Percentiles rank a stretch among this genome's conserved stretches.
phyloP scores from a whole-genome alignment of 75 land plant genomes.

The Sequoia sempervirens region DNA sequence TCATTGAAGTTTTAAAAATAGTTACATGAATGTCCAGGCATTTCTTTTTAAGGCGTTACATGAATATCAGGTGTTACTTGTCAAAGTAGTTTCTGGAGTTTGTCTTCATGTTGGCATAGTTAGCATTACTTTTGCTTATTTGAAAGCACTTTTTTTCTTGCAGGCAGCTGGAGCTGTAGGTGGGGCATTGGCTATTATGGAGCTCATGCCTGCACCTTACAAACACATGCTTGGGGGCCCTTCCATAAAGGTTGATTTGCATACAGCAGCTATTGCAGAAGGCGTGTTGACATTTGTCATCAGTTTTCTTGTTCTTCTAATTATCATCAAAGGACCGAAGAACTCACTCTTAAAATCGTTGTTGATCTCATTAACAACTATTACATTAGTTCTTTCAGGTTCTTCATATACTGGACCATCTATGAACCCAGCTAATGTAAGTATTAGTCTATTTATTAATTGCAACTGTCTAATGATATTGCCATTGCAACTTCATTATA shows the following conservation, averaged over 20 bases:
- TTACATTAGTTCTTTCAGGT: slow-evolving; percentile 51
- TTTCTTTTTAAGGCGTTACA: neutral
- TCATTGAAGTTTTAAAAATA: neutral
- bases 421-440: slow-evolving; percentile 95
- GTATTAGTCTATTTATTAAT: slow-evolving; percentile 7
- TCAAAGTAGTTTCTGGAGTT: neutral
- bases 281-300: slow-evolving; percentile 68
- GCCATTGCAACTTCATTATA: neutral
- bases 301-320: slow-evolving; percentile 46
- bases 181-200: slow-evolving; percentile 37
- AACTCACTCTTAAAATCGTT: slow-evolving; percentile 34
- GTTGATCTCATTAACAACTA: slow-evolving; percentile 55
- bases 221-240: slow-evolving; percentile 45
- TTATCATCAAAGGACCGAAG: slow-evolving; percentile 53
- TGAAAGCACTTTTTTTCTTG: neutral
- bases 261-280: slow-evolving; percentile 71
- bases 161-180: slow-evolving; percentile 39
- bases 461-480: neutral
- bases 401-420: slow-evolving; percentile 77
- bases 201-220: slow-evolving; percentile 30
- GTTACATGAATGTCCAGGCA: neutral
- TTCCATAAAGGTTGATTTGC: slow-evolving; percentile 55
- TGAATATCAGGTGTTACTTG: neutral
- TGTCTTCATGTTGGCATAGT: too few species aligned
- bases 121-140: too few species aligned